Percentiles rank a stretch among this genome's conserved stretches.
phyloP scores from a whole-genome alignment of 1,284 basidiomycete species.

The Cryptococcus depauperatus region DNA sequence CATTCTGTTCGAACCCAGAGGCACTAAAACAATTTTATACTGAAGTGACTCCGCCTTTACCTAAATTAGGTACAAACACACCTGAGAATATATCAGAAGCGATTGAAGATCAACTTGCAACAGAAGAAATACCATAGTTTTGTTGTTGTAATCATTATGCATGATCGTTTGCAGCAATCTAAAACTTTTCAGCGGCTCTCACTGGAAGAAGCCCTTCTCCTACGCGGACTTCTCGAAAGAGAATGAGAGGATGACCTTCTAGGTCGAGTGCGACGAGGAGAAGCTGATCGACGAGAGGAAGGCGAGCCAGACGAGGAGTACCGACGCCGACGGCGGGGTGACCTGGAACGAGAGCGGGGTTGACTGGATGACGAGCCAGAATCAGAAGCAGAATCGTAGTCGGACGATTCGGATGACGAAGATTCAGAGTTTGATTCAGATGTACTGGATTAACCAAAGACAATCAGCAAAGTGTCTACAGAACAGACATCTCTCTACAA shows the following conservation, averaged over 20 bases:
- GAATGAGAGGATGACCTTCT: conserved; percentile 1
- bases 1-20: conserved; percentile 58
- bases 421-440: background rate
- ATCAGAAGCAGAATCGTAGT: conserved; percentile 25
- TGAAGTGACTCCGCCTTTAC: conserved; percentile 52
- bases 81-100: conserved; percentile 7
- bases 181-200: background rate
- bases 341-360: conserved; percentile 15
- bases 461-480: background rate
- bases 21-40: conserved; percentile 61
- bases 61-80: conserved; percentile 9
- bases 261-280: conserved; percentile 4
- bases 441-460: background rate
- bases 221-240: conserved; percentile 1
- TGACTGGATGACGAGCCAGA: conserved; percentile 15
- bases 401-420: conserved; percentile 4
- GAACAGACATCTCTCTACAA: background rate
- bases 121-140: conserved; percentile 5
- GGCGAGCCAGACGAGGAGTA: conserved; percentile 7
- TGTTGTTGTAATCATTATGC: conserved; percentile 5
- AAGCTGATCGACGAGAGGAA: conserved; percentile 7
- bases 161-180: background rate
- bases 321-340: conserved; percentile 9
- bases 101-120: background rate
- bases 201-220: background rate